Conservation (phyloP, 2,329 filamentous ascomycete genomes). For the Fusarium proliferatum region DNA sequence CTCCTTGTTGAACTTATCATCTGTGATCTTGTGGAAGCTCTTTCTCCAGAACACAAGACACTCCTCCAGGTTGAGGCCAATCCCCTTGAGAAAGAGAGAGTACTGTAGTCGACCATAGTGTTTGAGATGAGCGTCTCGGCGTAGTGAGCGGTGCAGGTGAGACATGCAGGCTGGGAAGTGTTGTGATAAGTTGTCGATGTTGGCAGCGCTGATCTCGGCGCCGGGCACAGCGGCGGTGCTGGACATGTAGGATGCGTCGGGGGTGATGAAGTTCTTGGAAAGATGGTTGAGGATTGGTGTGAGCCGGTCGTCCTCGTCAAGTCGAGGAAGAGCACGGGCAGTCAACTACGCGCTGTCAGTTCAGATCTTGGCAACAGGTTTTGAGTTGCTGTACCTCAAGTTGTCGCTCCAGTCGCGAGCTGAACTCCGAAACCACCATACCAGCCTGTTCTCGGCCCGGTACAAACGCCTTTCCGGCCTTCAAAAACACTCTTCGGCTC, state of each 20-base stretch:
- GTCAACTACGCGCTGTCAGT: conserved; percentile 69
- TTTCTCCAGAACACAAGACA: conserved; percentile 91
- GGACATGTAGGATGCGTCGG: conserved; percentile 80
- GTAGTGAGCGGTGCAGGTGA: conserved; percentile 85
- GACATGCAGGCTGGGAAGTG: conserved; percentile 96
- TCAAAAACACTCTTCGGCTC: conserved; percentile 78
- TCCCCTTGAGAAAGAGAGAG: conserved; percentile 94
- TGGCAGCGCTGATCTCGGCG: conserved; percentile 79
- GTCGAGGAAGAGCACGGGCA: conserved; percentile 86
- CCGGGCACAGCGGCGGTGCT: conserved; percentile 73
- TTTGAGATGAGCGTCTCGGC: conserved; percentile 90
- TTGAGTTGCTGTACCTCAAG: conserved; percentile 72
- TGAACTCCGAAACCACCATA: conserved; percentile 91
- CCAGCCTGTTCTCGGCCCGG: conserved; percentile 87
- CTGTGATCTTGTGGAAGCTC: conserved; percentile 85
- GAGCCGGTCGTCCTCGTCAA: conserved; percentile 96
- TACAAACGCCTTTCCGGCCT: conserved; percentile 88
- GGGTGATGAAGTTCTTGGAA: conserved; percentile 95
- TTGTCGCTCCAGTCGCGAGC: conserved; percentile 79
- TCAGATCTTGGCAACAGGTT: background rate
- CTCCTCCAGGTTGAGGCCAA: conserved; percentile 92
- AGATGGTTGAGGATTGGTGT: conserved; percentile 76
- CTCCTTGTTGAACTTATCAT: conserved; percentile 97
- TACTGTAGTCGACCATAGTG: conserved; percentile 95
- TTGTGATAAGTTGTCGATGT: conserved; percentile 81